Evolutionary conservation across 495 filamentous ascomycete genomes (phyloP), one percentile per base, ranked within the genome.

Genomic region (Pyronema omphalodes): DNA sequence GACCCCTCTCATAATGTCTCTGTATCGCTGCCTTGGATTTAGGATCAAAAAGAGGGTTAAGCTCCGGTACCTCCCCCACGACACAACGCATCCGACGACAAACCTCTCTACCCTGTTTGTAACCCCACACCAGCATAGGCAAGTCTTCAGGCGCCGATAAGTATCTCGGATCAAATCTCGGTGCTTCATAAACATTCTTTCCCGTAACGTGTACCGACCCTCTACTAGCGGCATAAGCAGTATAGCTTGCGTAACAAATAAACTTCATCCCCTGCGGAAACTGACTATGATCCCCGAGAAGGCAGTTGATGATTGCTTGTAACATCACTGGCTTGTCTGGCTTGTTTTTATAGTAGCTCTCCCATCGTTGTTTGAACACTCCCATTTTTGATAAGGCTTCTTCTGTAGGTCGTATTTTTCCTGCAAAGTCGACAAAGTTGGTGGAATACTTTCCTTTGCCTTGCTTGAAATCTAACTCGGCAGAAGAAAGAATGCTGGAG

Each of bases 101-200:
- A 55, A 82, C 71, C 54, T 82, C 78, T 6, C 76, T 70, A 7
- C 64, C 60, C 54, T 69, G 67, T 60, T 80, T 80, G 65, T 80
- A 79, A 8, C 63, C 61, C 63, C 63, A 67, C 12, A 64, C 39
- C 35, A 61, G 57, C 29, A 59, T 51, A 8, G 53, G 52, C 6
- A 68, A 6, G 46, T 68, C 66, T 8, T 55, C 51, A 4, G 73
- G 70, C 44, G 73, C 52, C 9, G 66, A 64, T 23, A 69, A 56
- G 23, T 45, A 59, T 39, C 73, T 70, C n/a, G 63, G 68, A 15
- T 77, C 67, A 60, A 72, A 75, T 46, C 71, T 65, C 8, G 67
- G 56, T 0, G 64, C 61, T n/a, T 64, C 65, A 35, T 57, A 35
- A 11, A 66, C 54, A 7, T 64, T 57, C 9, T 70, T 62, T 1